Conservation (phyloP, 331 rosid genomes). For the Quercus tomentella region DNA sequence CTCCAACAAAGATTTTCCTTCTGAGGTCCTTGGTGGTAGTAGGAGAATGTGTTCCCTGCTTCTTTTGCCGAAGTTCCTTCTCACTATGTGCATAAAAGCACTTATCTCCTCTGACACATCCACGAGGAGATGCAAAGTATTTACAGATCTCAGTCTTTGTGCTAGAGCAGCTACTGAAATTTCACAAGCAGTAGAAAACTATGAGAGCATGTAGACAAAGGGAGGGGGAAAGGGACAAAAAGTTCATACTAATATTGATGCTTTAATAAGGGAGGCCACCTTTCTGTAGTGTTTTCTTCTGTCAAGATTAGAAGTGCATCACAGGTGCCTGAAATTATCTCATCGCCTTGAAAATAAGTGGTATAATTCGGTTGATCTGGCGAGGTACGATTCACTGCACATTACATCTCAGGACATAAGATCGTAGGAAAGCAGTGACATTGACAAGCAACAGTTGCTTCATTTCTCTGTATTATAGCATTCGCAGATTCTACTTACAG, state of each 20-base stretch:
- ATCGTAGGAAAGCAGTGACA: background rate
- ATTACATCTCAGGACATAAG: background rate
- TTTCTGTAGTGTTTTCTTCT: constrained; percentile 9
- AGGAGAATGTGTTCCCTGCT: constrained; percentile 15
- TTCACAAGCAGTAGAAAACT: constrained; percentile 5
- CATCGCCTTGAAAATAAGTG: constrained; percentile 14
- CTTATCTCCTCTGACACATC: constrained; percentile 34
- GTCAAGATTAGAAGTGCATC: constrained; percentile 18
- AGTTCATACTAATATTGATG: background rate
- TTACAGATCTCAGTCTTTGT: constrained; percentile 23
- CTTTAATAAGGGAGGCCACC: constrained; percentile 3
- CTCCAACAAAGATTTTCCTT: constrained; percentile 35
- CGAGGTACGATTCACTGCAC: constrained; percentile 24
- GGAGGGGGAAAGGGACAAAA: background rate
- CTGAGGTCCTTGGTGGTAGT: background rate
- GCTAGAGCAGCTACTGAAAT: constrained; percentile 18
- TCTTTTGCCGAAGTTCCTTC: constrained; percentile 6
- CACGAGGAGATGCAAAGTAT: constrained; percentile 31
- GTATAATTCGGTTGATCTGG: constrained; percentile 12
- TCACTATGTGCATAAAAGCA: constrained; percentile 31
- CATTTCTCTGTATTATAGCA: background rate
- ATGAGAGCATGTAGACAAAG: background rate
- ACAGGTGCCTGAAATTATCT: constrained; percentile 3
- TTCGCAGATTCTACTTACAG: constrained; percentile 18
- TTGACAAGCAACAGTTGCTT: background rate